Evolutionary conservation across 2,329 filamentous ascomycete species (phyloP), one percentile per base, ranked within the genome.

Genomic region (Microascus cirrosus): DNA sequence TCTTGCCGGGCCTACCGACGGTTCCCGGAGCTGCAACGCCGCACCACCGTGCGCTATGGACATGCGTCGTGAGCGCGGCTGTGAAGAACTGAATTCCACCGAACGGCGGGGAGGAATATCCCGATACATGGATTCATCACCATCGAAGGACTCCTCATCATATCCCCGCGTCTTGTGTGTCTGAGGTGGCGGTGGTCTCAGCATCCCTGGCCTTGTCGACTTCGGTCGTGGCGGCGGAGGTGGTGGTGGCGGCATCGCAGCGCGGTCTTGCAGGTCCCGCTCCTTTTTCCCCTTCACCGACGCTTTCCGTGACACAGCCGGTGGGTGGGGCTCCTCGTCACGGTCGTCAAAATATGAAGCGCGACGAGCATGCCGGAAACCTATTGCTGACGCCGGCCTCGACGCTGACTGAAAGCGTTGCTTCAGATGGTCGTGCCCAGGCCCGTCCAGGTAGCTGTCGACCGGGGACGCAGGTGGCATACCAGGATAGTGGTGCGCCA

Each of bases 211-310:
- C 28, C 42, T 53, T 15, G 57, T 52, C 12, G 53, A 55, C 53
- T 53, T 39, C 4, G 57, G 45, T n/a, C 53, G 36, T 45, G 57
- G 57, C 0, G 53, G 57, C n/a, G 57, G 45, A 2, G 45, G 45
- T 4, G 45, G 45, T 8, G 45, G 45, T 5, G 45, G 67, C 3
- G 77, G 77, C 56, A 58, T 59, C 55, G 35, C 48, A 22, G 8
- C 52, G 32, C 34, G 52, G 48, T 24, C 57, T 42, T 32, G 59
- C 56, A 24, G 50, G 32, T 57, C 55, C n/a, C 45, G 34, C 54
- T 35, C 58, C 42, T 48, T 53, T n/a, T 35, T 39, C 28, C 54
- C 58, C 24, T 18, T 56, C 12, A 24, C 32, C 45, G 55, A 61
- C 55, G 18, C 56, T 54, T 24, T 57, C 24, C 55, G 55, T 13